Evolutionary conservation across 805 yeast species (phyloP).

Genomic region (Saturnispora ahearnii): DNA sequence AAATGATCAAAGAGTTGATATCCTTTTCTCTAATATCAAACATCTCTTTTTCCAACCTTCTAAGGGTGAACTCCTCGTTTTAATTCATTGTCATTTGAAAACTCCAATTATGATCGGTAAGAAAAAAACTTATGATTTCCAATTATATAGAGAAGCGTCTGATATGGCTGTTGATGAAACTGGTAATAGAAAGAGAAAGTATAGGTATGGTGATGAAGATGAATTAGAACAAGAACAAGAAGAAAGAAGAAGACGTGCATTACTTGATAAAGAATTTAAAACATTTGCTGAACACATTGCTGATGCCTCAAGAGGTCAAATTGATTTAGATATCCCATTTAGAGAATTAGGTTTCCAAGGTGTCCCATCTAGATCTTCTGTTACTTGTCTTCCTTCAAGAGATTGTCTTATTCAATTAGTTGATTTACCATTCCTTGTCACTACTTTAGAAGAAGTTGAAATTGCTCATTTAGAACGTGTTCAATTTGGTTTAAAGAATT

Average conservation of each 20-base stretch:
- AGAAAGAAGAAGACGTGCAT: slow-evolving; percentile 85
- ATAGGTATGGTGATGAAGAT: slow-evolving; percentile 93
- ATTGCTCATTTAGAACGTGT: slow-evolving; percentile 94
- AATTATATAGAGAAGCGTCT: slow-evolving; percentile 92
- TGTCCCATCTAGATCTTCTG: slow-evolving; percentile 93
- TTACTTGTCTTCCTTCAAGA: slow-evolving; percentile 91
- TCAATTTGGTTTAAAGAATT: slow-evolving; percentile 92
- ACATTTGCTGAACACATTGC: slow-evolving; percentile 84
- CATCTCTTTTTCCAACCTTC: slow-evolving; percentile 94
- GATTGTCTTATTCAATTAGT: slow-evolving; percentile 91
- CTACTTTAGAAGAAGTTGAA: slow-evolving; percentile 86
- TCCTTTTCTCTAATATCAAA: slow-evolving; percentile 81
- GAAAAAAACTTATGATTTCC: slow-evolving; percentile 90
- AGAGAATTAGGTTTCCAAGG: slow-evolving; percentile 95
- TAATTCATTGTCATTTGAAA: slow-evolving; percentile 87
- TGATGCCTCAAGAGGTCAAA: slow-evolving; percentile 72
- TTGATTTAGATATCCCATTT: slow-evolving; percentile 90
- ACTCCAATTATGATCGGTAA: slow-evolving; percentile 93
- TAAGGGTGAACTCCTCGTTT: slow-evolving; percentile 85
- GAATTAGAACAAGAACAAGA: slow-evolving; percentile 98
- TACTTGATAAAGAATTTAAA: slow-evolving; percentile 86
- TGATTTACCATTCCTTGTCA: slow-evolving; percentile 91
- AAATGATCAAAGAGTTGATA: slow-evolving; percentile 79
- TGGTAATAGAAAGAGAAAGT: slow-evolving; percentile 81
- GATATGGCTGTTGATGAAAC: slow-evolving; percentile 97